These are phyloP conservation scores for Citrullus amarus DNA, from an alignment of 306 rosid genomes.

Conservation along the genomic window DNA sequence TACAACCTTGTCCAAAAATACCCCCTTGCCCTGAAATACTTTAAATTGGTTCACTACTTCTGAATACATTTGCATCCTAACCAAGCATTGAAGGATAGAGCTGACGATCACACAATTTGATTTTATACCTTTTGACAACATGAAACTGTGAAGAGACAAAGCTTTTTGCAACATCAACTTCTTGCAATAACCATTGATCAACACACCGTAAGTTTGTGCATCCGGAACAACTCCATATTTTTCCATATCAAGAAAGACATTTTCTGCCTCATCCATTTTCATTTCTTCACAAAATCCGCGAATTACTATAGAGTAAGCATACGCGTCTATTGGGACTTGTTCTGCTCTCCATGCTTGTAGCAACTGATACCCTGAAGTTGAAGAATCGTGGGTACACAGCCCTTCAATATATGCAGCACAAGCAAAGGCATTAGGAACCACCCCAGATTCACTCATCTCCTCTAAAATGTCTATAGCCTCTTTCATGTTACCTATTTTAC, in stretches of 20 bases:
- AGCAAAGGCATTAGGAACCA: slow-evolving; percentile 37
- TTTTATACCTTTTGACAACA: slow-evolving; percentile 55
- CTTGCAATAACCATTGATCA: slow-evolving; percentile 70
- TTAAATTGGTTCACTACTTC: slow-evolving; percentile 40
- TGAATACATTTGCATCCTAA: slow-evolving; percentile 39
- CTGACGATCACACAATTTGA: slow-evolving; percentile 53
- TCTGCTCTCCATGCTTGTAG: slow-evolving; percentile 34
- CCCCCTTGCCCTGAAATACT: slow-evolving; percentile 30
- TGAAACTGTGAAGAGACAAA: slow-evolving; percentile 29
- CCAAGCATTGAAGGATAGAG: slow-evolving; percentile 55
- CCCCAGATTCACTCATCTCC: slow-evolving; percentile 58
- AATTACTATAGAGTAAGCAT: slow-evolving; percentile 42
- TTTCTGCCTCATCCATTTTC: slow-evolving; percentile 47
- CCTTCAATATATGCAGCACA: slow-evolving; percentile 51
- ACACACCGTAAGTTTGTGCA: slow-evolving; percentile 30
- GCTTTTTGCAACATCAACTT: slow-evolving; percentile 36
- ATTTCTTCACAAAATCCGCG: slow-evolving; percentile 68
- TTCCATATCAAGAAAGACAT: slow-evolving; percentile 47
- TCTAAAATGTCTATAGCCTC: slow-evolving; percentile 31
- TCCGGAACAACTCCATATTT: slow-evolving; percentile 50
- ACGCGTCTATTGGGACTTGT: slow-evolving; percentile 30
- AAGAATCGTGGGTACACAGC: slow-evolving; percentile 33
- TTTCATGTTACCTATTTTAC: slow-evolving; percentile 46
- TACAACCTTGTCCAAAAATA: slow-evolving; percentile 48
- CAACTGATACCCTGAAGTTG: slow-evolving; percentile 46